Percentiles rank a stretch among this genome's conserved stretches.
phyloP scores from a whole-genome alignment of 2,329 filamentous ascomycete genomes.

The Fusarium palustre region DNA sequence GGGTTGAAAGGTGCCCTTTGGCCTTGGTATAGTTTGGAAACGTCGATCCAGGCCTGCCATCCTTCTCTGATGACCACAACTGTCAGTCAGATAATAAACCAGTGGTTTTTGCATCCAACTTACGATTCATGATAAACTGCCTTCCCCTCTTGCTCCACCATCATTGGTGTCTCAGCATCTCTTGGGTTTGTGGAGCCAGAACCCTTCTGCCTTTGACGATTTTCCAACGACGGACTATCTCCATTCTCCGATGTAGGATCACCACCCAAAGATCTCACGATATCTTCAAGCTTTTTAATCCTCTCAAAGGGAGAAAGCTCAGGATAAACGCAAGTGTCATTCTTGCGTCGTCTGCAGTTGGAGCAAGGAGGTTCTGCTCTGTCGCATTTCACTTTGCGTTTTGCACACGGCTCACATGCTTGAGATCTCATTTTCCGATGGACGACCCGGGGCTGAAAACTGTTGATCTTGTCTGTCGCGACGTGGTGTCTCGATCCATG shows the following conservation, averaged over 20 bases:
- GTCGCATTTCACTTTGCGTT: slow-evolving; percentile 32
- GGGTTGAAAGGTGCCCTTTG: not conserved
- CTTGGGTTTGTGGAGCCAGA: not conserved
- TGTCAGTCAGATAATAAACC: not conserved
- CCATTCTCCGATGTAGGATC: slow-evolving; percentile 5
- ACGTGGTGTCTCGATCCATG: slow-evolving; percentile 7
- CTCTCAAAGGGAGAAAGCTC: slow-evolving; percentile 17
- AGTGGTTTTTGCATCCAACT: rapidly evolving
- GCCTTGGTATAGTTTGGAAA: slow-evolving; percentile 9
- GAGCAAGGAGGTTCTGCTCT: slow-evolving; percentile 25
- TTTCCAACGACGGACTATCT: not conserved
- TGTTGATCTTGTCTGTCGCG: not conserved
- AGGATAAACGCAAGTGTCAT: slow-evolving; percentile 25
- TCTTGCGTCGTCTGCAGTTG: slow-evolving; percentile 27
- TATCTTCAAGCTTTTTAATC: slow-evolving; percentile 21
- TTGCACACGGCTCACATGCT: slow-evolving; percentile 33
- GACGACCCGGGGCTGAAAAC: not conserved
- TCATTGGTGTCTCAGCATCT: slow-evolving; percentile 12
- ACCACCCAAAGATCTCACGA: slow-evolving; percentile 17
- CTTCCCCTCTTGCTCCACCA: slow-evolving; percentile 20
- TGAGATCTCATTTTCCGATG: slow-evolving; percentile 9
- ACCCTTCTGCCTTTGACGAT: not conserved
- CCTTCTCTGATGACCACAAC: not conserved
- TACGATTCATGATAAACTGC: slow-evolving; percentile 24
- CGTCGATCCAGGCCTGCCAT: slow-evolving; percentile 26